Evolutionary conservation across 257 asterid species (phyloP).

Genomic region (Plantago elongata): DNA sequence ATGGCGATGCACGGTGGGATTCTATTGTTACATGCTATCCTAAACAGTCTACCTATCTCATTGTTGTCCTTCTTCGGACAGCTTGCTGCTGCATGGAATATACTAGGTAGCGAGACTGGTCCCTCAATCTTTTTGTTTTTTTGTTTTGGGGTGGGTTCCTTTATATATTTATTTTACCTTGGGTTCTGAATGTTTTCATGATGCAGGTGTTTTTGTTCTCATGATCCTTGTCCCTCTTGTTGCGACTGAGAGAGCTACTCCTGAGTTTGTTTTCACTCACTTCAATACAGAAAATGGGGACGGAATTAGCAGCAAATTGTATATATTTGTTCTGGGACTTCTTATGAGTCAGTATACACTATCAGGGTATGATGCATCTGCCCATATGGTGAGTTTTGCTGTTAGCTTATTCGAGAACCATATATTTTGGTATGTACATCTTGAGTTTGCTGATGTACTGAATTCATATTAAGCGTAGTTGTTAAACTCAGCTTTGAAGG

Average conservation of each 20-base stretch:
- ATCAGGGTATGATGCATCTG: slow-evolving; percentile 93
- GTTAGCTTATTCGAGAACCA: not conserved
- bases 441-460: not conserved
- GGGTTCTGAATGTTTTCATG: slow-evolving; percentile 7
- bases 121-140: not conserved
- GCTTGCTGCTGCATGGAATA: slow-evolving; percentile 93
- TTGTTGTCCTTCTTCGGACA: slow-evolving; percentile 75
- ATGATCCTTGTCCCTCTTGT: slow-evolving; percentile 80
- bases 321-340: slow-evolving; percentile 83
- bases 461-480: not conserved
- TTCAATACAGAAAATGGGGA: slow-evolving; percentile 73
- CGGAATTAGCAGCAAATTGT: slow-evolving; percentile 56
- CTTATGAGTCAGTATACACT: slow-evolving; percentile 94
- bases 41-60: slow-evolving; percentile 87
- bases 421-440: not conserved
- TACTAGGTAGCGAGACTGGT: slow-evolving; percentile 43
- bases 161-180: not conserved
- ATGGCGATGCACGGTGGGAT: slow-evolving; percentile 73
- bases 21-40: slow-evolving; percentile 59
- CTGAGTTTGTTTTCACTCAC: slow-evolving; percentile 75
- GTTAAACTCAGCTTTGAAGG: not conserved
- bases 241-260: slow-evolving; percentile 72
- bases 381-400: slow-evolving; percentile 76
- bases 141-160: not conserved
- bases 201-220: slow-evolving; percentile 83